Evolutionary conservation across 2,329 filamentous ascomycete species (phyloP), one percentile per base, ranked within the genome.

Genomic region (Didymella arachidicola): DNA sequence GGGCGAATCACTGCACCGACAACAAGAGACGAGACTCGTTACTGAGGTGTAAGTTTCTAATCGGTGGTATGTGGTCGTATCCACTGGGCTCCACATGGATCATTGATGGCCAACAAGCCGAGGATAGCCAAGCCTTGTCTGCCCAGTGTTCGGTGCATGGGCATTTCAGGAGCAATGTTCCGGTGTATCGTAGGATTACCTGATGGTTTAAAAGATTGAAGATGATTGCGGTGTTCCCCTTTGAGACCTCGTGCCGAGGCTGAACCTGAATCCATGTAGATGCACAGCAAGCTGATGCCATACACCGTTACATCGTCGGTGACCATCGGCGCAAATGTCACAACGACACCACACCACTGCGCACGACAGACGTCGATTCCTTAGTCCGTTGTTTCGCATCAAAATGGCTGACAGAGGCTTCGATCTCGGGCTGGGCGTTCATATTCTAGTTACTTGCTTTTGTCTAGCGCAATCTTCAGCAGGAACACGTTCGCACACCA

Each of bases 261-360:
- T 22, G 41, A 41, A 10, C 26, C 14, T 14, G 18, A 53, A 11
- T 30, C 32, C 11, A 34, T 50, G 50, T 59, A 45, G 56, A 54
- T 59, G 56, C 46, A 51, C 38, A 16, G 53, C 41, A 51, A 41
- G 53, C 41, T 56, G 43, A 53, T 47, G 55, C 60, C 46, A 61
- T 58, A 51, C 50, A 56, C 69, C 54, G 70, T 72, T 72, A 69
- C 70, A 72, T 72, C 67, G 68, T 57, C 53, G 60, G 60, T 46
- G 70, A 67, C 63, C 68, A 71, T 69, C 60, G 57, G 60, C 60
- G 39, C 52, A 57, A 59, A 63, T 62, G 42, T 57, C 59, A 62
- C 57, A 50, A 55, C 46, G 57, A 59, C 46, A 57, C 61, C 55
- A 54, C 38, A 61, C 29, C n/a, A 52, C 46, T 30, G 36, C 49